phyloP scores from a whole-genome alignment of 1,284 basidiomycete genomes.

The Sporisorium graminicola region DNA sequence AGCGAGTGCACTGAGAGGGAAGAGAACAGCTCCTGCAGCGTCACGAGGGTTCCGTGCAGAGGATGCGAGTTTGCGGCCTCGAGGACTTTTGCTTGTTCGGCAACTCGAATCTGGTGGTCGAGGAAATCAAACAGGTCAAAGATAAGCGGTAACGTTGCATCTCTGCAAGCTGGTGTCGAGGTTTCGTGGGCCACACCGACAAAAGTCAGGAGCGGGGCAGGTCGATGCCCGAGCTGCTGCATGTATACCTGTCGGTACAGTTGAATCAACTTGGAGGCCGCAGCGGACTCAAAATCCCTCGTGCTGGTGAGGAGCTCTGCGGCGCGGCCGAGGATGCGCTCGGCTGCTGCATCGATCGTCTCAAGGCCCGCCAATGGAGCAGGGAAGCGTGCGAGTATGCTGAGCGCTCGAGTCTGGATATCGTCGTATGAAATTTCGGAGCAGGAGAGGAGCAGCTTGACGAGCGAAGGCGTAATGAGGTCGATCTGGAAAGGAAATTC shows the following conservation, averaged over 20 bases:
- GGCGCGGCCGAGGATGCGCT: slow-evolving; percentile 43
- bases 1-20: slow-evolving; percentile 35
- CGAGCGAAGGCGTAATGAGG: slow-evolving; percentile 43
- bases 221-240: slow-evolving; percentile 40
- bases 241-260: slow-evolving; percentile 58
- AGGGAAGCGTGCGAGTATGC: slow-evolving; percentile 56
- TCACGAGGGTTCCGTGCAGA: slow-evolving; percentile 68
- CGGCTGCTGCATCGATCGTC: slow-evolving; percentile 19
- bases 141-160: slow-evolving; percentile 50
- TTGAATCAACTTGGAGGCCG: slow-evolving; percentile 52
- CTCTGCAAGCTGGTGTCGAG: background rate
- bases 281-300: slow-evolving; percentile 57
- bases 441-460: slow-evolving; percentile 53
- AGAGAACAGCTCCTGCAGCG: slow-evolving; percentile 65
- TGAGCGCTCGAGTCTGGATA: slow-evolving; percentile 51
- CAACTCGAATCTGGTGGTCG: slow-evolving; percentile 50
- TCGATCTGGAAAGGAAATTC: slow-evolving; percentile 45
- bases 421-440: slow-evolving; percentile 62
- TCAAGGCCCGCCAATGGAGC: slow-evolving; percentile 50
- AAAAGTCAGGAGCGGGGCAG: slow-evolving; percentile 29
- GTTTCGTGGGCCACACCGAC: slow-evolving; percentile 4
- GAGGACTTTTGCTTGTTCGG: slow-evolving; percentile 51
- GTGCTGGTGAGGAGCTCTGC: slow-evolving; percentile 51
- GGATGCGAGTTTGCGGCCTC: slow-evolving; percentile 61
- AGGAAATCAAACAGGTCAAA: slow-evolving; percentile 62